Conservation (phyloP, 352 stramenopile species). For the Pythium periplocum region DNA sequence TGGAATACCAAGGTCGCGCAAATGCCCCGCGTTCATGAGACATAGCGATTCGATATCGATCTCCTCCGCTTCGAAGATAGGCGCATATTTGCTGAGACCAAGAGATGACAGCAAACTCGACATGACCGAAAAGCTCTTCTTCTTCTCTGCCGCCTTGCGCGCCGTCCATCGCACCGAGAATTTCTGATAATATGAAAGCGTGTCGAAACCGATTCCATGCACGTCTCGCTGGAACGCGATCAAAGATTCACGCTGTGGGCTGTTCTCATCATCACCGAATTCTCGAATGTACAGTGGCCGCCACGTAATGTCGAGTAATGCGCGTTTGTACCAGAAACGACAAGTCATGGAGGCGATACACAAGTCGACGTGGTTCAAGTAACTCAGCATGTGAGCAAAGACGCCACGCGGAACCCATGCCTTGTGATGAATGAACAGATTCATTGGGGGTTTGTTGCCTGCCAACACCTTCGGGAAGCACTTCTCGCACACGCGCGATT, state of each 20-base stretch:
- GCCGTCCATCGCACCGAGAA: slow-evolving; percentile 79
- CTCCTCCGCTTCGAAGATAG: slow-evolving; percentile 84
- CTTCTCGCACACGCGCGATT: slow-evolving; percentile 77
- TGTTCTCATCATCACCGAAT: slow-evolving; percentile 81
- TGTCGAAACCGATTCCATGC: slow-evolving; percentile 81
- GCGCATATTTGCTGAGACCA: slow-evolving; percentile 78
- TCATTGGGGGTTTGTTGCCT: slow-evolving; percentile 62
- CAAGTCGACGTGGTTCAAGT: slow-evolving; percentile 83
- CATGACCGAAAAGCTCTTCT: slow-evolving; percentile 88
- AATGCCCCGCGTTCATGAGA: slow-evolving; percentile 81
- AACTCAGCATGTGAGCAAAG: slow-evolving; percentile 85
- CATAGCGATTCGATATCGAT: slow-evolving; percentile 86
- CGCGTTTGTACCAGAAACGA: slow-evolving; percentile 82
- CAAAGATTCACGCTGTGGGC: slow-evolving; percentile 70
- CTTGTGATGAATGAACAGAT: slow-evolving; percentile 85
- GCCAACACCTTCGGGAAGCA: slow-evolving; percentile 84
- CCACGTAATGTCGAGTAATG: slow-evolving; percentile 82
- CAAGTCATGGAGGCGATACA: slow-evolving; percentile 83
- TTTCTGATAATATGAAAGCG: slow-evolving; percentile 82
- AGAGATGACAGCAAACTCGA: slow-evolving; percentile 71
- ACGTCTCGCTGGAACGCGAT: slow-evolving; percentile 84
- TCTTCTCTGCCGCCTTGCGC: slow-evolving; percentile 79
- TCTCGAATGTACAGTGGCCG: slow-evolving; percentile 77
- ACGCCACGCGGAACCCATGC: slow-evolving; percentile 80
- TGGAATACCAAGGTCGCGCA: slow-evolving; percentile 79